phyloP scores from a whole-genome alignment of 1,139 yeast species.

The Pichia sp. region DNA sequence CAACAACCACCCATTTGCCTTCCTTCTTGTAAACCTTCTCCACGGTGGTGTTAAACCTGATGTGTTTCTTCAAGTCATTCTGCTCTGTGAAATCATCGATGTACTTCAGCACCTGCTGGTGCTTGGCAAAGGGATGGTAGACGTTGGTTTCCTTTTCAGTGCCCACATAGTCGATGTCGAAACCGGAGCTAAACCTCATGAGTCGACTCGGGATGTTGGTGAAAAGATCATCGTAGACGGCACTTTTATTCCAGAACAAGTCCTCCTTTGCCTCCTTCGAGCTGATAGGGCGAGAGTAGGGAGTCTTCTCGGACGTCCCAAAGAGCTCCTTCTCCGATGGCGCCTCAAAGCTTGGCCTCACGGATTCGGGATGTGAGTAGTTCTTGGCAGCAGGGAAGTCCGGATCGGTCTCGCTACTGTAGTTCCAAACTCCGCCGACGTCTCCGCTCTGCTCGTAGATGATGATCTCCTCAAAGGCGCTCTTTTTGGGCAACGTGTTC shows the following conservation, averaged over 20 bases:
- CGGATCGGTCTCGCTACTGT: conserved; percentile 18
- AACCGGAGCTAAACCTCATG: conserved; percentile 39
- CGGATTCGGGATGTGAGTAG: conserved; percentile 17
- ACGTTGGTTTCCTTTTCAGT: conserved; percentile 31
- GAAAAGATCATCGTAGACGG: conserved; percentile 40
- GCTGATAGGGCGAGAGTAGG: not conserved
- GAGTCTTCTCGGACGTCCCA: too few relatives aligned
- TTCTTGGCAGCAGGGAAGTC: conserved; percentile 18
- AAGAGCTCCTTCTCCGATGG: not conserved
- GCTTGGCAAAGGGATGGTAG: conserved; percentile 43
- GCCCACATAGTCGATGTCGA: conserved; percentile 12
- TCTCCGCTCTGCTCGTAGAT: conserved; percentile 36
- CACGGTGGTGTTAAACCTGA: conserved; percentile 40
- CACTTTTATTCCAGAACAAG: conserved; percentile 38
- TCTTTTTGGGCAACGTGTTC: conserved; percentile 13
- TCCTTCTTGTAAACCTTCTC: conserved; percentile 34
- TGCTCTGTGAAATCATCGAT: conserved; percentile 32
- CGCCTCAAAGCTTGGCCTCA: conserved; percentile 16
- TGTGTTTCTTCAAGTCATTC: conserved; percentile 34
- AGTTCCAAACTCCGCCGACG: conserved; percentile 40
- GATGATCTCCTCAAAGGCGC: conserved; percentile 33
- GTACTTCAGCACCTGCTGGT: conserved; percentile 31
- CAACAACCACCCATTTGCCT: conserved; percentile 22
- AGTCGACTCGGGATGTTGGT: conserved; percentile 46
- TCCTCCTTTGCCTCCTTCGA: conserved; percentile 1